Evolutionary conservation across 768 basidiomycete genomes (phyloP), one percentile per base, ranked within the genome.

Genomic region (Epithele typhae): DNA sequence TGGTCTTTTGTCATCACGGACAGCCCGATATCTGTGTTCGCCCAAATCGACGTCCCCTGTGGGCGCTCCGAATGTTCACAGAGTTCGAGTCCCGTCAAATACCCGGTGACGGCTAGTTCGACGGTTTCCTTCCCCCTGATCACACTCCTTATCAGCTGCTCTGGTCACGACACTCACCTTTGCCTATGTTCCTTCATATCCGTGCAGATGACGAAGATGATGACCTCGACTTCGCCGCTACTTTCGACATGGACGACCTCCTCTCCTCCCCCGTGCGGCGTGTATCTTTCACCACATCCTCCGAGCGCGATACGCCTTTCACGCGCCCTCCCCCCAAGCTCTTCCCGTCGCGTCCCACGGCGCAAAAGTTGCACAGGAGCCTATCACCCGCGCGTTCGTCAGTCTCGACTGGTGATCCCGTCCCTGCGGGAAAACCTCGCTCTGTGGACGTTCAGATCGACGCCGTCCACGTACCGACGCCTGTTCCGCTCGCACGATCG

Each of bases 231-330:
- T 38, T 51, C 22, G 40, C 44, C 12, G 35, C 48, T 34, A 46
- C 37, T 23, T 22, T 47, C 46, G 51, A 52, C 46, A 38, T 27
- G 22, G 43, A 47, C 35, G n/a, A 44, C 25, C 25, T 34, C 39
- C 42, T 11, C 17, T 48, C 46, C 4, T 51, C 49, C 6, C 47
- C 40, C 24, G 43, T 52, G 1, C 56, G 56, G 24, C 46, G 56
- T 0, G 32, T 57, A 15, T 57, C 56, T 10, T 57, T 57, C 50
- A 52, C 49, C 17, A 57, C 52, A 25, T 57, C 56, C 11, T 45
- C 46, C 15, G 56, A 57, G 45, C 56, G 56, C 24, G 56, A 57
- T 32, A 30, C 24, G 44, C 56, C 56, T 11, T 54, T 53, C 23
- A 33, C 51, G 21, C 52, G 52, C 17, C 44, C 52, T 8, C 49